Evolutionary conservation across 257 asterid species (phyloP).

Genomic region (Solanum piurae): DNA sequence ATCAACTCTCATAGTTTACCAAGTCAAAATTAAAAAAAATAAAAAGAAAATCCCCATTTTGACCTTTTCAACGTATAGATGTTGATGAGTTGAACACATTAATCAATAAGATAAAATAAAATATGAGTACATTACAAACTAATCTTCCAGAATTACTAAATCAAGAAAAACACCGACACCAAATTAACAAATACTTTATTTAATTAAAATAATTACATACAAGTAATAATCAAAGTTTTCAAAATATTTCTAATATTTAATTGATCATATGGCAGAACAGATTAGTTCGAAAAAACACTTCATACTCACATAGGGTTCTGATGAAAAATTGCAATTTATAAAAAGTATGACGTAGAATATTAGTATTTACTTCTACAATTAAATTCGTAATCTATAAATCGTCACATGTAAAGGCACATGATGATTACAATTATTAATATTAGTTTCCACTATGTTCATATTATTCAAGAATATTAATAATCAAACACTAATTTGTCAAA

Average conservation of each 20-base stretch:
- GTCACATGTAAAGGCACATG: accelerated
- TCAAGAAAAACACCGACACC: background rate
- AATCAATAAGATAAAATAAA: background rate
- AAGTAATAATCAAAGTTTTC: background rate
- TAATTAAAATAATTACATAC: background rate
- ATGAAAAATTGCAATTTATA: accelerated
- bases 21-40: background rate
- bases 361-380: accelerated
- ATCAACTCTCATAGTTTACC: background rate
- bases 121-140: background rate
- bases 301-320: accelerated
- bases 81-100: background rate
- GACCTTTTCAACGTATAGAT: background rate
- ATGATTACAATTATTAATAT: background rate
- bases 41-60: background rate
- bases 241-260: background rate
- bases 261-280: background rate
- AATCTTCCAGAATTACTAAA: background rate
- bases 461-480: background rate
- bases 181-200: background rate
- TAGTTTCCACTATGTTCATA: background rate
- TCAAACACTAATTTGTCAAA: background rate
- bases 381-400: background rate
- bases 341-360: accelerated
- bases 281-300: background rate